phyloP scores from a whole-genome alignment of 306 rosid genomes.

The Malus sylvestris region DNA sequence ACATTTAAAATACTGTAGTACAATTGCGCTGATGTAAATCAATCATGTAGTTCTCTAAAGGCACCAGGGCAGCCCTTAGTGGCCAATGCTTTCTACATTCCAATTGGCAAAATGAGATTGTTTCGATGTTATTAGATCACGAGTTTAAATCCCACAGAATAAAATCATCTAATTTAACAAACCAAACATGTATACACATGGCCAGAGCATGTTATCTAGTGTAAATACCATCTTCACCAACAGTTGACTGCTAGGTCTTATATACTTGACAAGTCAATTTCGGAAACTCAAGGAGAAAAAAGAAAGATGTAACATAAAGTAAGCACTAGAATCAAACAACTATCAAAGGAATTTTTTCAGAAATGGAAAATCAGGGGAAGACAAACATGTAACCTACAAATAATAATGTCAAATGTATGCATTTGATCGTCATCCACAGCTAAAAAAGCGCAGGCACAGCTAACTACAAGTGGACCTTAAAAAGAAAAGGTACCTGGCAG shows the following conservation, averaged over 20 bases:
- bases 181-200: not conserved
- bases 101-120: not conserved
- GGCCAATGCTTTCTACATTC: not conserved
- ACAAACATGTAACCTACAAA: not conserved
- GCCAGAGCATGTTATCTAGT: not conserved
- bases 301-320: not conserved
- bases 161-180: not conserved
- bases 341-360: not conserved
- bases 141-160: not conserved
- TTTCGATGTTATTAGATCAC: not conserved
- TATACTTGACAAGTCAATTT: not conserved
- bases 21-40: not conserved
- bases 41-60: not conserved
- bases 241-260: not conserved
- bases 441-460: not conserved
- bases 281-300: not conserved
- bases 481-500: conserved; percentile 53
- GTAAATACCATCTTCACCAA: not conserved
- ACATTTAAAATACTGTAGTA: not conserved
- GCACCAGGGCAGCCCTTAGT: not conserved
- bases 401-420: not conserved
- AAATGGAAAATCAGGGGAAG: not conserved
- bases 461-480: not conserved
- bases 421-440: not conserved
- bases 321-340: not conserved